phyloP scores from a whole-genome alignment of 768 basidiomycete species.

The Butyriboletus loyo region DNA sequence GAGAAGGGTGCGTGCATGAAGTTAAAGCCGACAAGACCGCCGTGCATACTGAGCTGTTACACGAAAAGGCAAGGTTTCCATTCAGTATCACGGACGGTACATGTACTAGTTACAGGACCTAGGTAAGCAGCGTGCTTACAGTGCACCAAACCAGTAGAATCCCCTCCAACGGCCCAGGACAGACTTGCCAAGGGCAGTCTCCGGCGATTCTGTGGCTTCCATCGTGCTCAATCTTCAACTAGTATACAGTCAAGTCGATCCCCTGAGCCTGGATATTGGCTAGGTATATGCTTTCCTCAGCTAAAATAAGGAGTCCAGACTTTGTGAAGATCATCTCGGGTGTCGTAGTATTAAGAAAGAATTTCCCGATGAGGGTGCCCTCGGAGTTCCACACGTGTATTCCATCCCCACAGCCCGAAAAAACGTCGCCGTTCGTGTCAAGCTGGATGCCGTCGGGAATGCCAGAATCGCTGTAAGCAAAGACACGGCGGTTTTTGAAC shows the following conservation, averaged over 20 bases:
- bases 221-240: not conserved
- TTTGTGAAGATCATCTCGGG: slow-evolving; percentile 42
- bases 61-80: too few species aligned
- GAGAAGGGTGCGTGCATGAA: too few species aligned
- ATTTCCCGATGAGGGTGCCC: slow-evolving; percentile 45
- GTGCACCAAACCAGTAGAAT: too few species aligned
- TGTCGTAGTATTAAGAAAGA: slow-evolving; percentile 26
- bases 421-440: slow-evolving; percentile 65
- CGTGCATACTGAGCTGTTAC: too few species aligned
- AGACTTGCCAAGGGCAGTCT: too few species aligned
- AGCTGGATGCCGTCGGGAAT: slow-evolving; percentile 67
- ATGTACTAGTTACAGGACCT: too few species aligned
- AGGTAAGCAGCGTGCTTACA: too few species aligned
- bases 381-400: slow-evolving; percentile 56
- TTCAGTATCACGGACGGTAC: too few species aligned
- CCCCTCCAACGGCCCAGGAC: too few species aligned
- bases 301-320: slow-evolving; percentile 38
- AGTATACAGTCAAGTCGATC: slow-evolving; percentile 13
- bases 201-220: too few species aligned
- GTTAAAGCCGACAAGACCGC: too few species aligned
- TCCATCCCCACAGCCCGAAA: slow-evolving; percentile 67
- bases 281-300: slow-evolving; percentile 39
- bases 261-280: slow-evolving; percentile 37
- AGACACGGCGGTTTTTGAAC: slow-evolving; percentile 61
- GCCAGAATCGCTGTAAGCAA: slow-evolving; percentile 66